Conservation (phyloP, 1,284 basidiomycete genomes). For the Singerocomus inundabilis region DNA sequence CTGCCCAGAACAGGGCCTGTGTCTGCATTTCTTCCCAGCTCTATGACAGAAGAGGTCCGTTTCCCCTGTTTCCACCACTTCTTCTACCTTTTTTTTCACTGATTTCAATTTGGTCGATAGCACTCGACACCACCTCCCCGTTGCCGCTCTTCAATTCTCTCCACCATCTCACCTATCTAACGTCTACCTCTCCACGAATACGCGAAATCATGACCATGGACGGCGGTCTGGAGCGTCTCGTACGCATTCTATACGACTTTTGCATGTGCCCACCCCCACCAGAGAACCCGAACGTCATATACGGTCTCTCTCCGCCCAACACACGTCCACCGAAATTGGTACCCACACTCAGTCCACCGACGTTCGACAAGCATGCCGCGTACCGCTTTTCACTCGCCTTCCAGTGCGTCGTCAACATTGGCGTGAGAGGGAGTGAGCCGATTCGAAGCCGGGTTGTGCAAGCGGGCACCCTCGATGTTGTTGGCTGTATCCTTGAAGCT, state of each 20-base stretch:
- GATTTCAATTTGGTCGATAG: constrained; percentile 43
- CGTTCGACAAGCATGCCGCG: constrained; percentile 80
- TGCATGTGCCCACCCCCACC: constrained; percentile 75
- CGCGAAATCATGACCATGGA: constrained; percentile 98
- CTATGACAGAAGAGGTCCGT: constrained; percentile 92
- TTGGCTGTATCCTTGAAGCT: constrained; percentile 91
- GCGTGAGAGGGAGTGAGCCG: constrained; percentile 92
- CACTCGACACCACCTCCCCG: constrained; percentile 89
- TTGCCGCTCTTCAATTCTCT: constrained; percentile 96
- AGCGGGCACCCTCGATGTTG: constrained; percentile 92
- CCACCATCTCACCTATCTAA: constrained; percentile 95
- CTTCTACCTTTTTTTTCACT: constrained; percentile 17
- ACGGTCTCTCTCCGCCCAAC: constrained; percentile 66
- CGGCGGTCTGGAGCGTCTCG: constrained; percentile 93
- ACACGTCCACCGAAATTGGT: constrained; percentile 49
- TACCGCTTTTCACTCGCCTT: constrained; percentile 91
- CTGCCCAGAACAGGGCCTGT: constrained; percentile 92
- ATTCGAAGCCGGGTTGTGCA: constrained; percentile 94
- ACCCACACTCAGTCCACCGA: constrained; percentile 63
- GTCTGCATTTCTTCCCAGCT: constrained; percentile 93
- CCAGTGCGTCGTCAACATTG: constrained; percentile 97
- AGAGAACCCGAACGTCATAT: constrained; percentile 69
- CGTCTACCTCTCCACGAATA: constrained; percentile 95
- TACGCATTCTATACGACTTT: constrained; percentile 89
- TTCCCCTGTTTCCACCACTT: constrained; percentile 1